Conservation (phyloP, 768 basidiomycete genomes). For the Termitomyces sp. region DNA sequence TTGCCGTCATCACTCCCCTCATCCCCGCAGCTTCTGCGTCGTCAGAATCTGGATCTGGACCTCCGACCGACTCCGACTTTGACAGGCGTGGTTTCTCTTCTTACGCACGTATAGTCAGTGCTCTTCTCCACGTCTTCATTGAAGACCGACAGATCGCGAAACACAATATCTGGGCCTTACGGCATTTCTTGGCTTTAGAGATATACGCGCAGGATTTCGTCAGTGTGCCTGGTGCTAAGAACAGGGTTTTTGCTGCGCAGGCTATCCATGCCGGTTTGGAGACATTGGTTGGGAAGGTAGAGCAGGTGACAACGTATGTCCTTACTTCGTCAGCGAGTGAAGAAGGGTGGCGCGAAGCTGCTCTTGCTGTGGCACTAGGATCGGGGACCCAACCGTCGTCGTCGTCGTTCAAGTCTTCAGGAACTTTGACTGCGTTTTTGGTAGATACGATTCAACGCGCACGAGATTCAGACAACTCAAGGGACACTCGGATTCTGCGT, state of each 20-base stretch:
- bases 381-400: conserved; percentile 14
- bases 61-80: conserved; percentile 8
- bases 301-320: conserved; percentile 58
- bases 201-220: conserved; percentile 60
- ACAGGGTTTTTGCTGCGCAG: conserved; percentile 41
- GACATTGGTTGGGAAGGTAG: conserved; percentile 40
- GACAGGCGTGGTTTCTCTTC: conserved; percentile 52
- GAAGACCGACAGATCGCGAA: conserved; percentile 58
- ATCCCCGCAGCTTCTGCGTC: conserved; percentile 38
- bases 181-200: conserved; percentile 60
- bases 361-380: conserved; percentile 28
- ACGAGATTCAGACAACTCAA: conserved; percentile 35
- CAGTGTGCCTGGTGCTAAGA: conserved; percentile 42
- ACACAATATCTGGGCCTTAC: conserved; percentile 59
- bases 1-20: conserved; percentile 56
- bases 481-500: conserved; percentile 57
- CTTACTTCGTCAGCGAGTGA: conserved; percentile 37
- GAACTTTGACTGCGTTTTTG: conserved; percentile 23
- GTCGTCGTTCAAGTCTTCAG: neutral
- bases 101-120: conserved; percentile 59
- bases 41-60: neutral
- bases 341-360: conserved; percentile 44
- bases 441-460: conserved; percentile 25
- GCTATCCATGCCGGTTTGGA: conserved; percentile 28
- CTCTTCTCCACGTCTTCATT: conserved; percentile 49